Conservation (phyloP, 345 rosid genomes). For the Hibiscus trionum region DNA sequence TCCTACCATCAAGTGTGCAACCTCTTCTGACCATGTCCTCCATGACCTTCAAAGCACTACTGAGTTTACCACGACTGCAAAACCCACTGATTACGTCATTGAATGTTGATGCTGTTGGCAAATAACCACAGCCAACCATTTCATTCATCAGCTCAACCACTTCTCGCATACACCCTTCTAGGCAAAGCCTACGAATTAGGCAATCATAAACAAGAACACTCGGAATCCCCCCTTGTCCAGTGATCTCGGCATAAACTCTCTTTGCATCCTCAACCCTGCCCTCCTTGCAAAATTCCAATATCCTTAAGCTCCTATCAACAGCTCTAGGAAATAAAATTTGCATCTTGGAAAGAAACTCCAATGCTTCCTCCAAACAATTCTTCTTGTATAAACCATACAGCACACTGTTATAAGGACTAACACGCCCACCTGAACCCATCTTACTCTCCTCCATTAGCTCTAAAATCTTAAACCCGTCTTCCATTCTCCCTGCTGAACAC, state of each 20-base stretch:
- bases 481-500: constrained; percentile 40
- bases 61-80: background rate
- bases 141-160: background rate
- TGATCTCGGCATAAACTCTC: constrained; percentile 37
- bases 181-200: constrained; percentile 39
- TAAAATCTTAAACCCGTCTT: constrained; percentile 37
- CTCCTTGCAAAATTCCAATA: constrained; percentile 45
- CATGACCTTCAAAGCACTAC: constrained; percentile 42
- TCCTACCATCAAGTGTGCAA: constrained; percentile 34
- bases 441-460: constrained; percentile 54
- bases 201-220: constrained; percentile 48
- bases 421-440: constrained; percentile 1
- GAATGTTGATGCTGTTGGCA: background rate
- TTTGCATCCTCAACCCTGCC: constrained; percentile 38
- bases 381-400: background rate
- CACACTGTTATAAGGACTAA: background rate
- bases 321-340: background rate
- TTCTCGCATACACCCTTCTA: background rate
- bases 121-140: background rate
- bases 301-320: constrained; percentile 50
- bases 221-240: constrained; percentile 40
- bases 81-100: background rate
- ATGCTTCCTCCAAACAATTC: background rate
- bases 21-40: constrained; percentile 43
- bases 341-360: background rate